Conservation (phyloP, 495 filamentous ascomycete species). For the Astrocystis sublimbata region DNA sequence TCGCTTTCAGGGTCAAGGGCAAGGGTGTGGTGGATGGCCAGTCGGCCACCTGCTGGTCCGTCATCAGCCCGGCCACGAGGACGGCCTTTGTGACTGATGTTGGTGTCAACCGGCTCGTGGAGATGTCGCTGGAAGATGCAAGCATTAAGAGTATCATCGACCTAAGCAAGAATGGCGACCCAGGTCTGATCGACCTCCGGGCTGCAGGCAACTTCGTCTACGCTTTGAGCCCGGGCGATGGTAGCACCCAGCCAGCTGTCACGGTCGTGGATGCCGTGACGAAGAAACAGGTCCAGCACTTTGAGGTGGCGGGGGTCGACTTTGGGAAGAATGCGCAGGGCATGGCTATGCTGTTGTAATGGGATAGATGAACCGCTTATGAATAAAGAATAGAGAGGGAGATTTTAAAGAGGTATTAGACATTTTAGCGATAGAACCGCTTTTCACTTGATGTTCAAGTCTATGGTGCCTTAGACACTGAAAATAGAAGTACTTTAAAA, state of each 20-base stretch:
- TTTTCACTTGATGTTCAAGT: no score
- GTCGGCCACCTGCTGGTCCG: slow-evolving; percentile 58
- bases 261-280: slow-evolving; percentile 50
- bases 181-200: slow-evolving; percentile 57
- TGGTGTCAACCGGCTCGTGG: slow-evolving; percentile 50
- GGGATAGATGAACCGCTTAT: no score
- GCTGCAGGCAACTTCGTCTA: slow-evolving; percentile 55
- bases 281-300: slow-evolving; percentile 45
- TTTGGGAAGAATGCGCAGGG: slow-evolving; percentile 37
- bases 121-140: slow-evolving; percentile 48
- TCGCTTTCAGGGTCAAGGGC: slow-evolving; percentile 26
- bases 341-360: slow-evolving; percentile 29
- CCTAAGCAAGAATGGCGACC: slow-evolving; percentile 44
- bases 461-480: no score
- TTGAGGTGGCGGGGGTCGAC: slow-evolving; percentile 30
- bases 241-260: slow-evolving; percentile 44
- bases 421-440: no score
- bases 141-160: slow-evolving; percentile 42
- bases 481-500: no score
- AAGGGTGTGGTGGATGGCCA: slow-evolving; percentile 45
- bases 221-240: slow-evolving; percentile 55
- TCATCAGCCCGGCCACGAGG: slow-evolving; percentile 40
- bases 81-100: slow-evolving; percentile 60
- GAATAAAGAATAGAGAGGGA: no score
- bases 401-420: no score